These are phyloP conservation scores for Purpureocillium takamizusanense DNA, from an alignment of 2,329 filamentous ascomycete species.

Conservation along the genomic window DNA sequence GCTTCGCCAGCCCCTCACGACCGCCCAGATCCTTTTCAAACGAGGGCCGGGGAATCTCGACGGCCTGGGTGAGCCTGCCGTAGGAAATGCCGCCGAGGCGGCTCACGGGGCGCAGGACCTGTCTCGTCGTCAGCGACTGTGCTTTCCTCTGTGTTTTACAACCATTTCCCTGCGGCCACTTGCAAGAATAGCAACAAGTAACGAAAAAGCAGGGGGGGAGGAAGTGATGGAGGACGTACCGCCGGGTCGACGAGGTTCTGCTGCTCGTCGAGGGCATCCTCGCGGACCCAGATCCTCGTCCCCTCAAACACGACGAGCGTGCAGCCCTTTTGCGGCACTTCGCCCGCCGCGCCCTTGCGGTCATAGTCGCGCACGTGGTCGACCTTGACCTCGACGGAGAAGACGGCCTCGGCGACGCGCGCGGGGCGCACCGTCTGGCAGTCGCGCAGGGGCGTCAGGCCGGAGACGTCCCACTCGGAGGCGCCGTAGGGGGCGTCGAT, in stretches of 20 bases:
- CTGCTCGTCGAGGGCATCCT: slow-evolving; percentile 78
- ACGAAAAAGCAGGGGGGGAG: no score
- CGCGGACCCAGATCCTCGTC: slow-evolving; percentile 77
- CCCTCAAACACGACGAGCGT: slow-evolving; percentile 75
- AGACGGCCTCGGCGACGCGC: slow-evolving; percentile 73
- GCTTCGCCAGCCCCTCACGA: slow-evolving; percentile 45
- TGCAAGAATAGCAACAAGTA: no score
- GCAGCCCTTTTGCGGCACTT: slow-evolving; percentile 48
- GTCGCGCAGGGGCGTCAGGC: slow-evolving; percentile 59
- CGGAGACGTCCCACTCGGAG: slow-evolving; percentile 72
- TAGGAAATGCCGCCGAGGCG: slow-evolving; percentile 85
- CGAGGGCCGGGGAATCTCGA: slow-evolving; percentile 61
- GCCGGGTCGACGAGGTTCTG: slow-evolving; percentile 63
- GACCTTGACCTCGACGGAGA: slow-evolving; percentile 73
- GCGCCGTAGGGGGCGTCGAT: slow-evolving; percentile 70
- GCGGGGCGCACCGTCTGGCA: slow-evolving; percentile 59
- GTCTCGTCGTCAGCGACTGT: background rate
- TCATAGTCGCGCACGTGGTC: slow-evolving; percentile 71
- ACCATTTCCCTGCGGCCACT: no score
- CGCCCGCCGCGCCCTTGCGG: slow-evolving; percentile 58
- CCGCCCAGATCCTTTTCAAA: slow-evolving; percentile 43
- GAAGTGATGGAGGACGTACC: slow-evolving; percentile 30
- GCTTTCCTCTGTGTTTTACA: no score
- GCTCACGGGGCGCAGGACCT: slow-evolving; percentile 66
- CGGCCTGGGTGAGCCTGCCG: slow-evolving; percentile 55